phyloP scores from a whole-genome alignment of 441 rosid genomes.

The Syzygium syzygioides region DNA sequence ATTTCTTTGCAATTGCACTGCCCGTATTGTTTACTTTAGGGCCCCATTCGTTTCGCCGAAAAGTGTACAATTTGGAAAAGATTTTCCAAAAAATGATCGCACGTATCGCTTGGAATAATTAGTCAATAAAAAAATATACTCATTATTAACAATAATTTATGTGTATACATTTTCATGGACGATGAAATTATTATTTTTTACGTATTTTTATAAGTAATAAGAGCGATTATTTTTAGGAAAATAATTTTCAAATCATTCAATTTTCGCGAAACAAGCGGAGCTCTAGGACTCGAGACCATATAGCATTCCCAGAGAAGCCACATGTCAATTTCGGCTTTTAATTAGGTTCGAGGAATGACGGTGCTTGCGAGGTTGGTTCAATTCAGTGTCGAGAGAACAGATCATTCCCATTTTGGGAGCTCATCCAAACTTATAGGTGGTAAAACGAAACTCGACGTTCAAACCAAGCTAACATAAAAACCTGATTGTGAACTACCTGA shows the following conservation, averaged over 20 bases:
- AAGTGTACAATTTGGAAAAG: too few species aligned
- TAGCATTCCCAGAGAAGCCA: not conserved
- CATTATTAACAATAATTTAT: too few species aligned
- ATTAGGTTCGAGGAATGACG: not conserved
- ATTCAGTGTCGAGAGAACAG: accelerated
- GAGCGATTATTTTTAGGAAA: too few species aligned
- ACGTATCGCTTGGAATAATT: too few species aligned
- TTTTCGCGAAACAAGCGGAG: too few species aligned
- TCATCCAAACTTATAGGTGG: not conserved
- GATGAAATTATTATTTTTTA: too few species aligned
- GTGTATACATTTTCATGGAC: too few species aligned
- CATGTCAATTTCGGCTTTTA: not conserved
- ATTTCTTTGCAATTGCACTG: not conserved
- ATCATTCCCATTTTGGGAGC: not conserved
- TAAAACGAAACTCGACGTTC: not conserved
- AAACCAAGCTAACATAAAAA: not conserved
- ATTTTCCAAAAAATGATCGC: too few species aligned
- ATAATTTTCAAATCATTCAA: too few species aligned
- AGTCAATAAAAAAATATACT: too few species aligned
- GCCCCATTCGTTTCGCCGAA: not conserved
- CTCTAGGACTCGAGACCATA: not conserved
- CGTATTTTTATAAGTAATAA: too few species aligned
- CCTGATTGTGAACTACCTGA: accelerated
- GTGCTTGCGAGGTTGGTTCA: not conserved
- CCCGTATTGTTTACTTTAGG: not conserved